Evolutionary conservation across 75 land plant genomes (phyloP).

Genomic region (Chamaecyparis obtusa): DNA sequence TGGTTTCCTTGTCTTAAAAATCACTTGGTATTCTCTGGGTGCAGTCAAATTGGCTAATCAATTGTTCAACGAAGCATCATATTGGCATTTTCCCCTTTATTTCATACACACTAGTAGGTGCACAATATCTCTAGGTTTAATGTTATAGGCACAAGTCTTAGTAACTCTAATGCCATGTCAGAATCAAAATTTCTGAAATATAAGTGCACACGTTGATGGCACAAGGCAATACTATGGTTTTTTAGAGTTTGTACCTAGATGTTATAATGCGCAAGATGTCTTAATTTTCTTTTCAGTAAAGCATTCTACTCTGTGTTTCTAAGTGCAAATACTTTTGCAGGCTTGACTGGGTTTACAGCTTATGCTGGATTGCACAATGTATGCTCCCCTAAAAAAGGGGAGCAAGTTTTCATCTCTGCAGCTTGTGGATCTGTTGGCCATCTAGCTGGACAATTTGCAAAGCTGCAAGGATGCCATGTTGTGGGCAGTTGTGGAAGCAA

Average conservation of each 20-base stretch:
- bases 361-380: slow-evolving; percentile 49
- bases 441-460: slow-evolving; percentile 60
- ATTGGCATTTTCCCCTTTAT: not conserved
- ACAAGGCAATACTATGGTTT: not conserved
- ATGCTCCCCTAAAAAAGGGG: slow-evolving; percentile 47
- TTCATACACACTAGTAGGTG: not conserved
- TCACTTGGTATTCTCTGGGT: not conserved
- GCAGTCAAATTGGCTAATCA: not conserved
- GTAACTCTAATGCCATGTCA: not conserved
- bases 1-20: not conserved
- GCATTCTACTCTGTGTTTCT: not conserved
- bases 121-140: not conserved
- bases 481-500: slow-evolving; percentile 61
- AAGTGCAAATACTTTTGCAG: slow-evolving; percentile 19
- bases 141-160: not conserved
- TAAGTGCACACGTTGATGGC: not conserved
- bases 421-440: slow-evolving; percentile 69
- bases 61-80: not conserved
- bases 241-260: not conserved
- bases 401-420: slow-evolving; percentile 54
- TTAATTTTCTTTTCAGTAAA: not conserved
- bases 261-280: not conserved
- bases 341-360: slow-evolving; percentile 65
- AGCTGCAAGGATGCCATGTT: slow-evolving; percentile 44
- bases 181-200: not conserved